These are phyloP conservation scores for Macrolepiota albuminosa DNA, from an alignment of 768 basidiomycete species.

Conservation along the genomic window DNA sequence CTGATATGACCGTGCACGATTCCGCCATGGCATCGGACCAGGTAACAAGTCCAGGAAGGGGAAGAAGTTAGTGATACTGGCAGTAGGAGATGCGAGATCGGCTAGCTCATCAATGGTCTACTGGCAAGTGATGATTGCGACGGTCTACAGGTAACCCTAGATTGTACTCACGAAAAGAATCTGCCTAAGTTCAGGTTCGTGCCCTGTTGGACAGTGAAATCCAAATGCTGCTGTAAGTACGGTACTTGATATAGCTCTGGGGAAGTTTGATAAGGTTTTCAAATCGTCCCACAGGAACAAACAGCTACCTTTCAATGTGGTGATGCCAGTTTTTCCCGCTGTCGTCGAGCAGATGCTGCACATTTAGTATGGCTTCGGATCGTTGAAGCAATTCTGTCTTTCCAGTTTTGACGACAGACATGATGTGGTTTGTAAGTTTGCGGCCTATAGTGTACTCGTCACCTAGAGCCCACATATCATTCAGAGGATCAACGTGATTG, in stretches of 20 bases:
- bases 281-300: background rate
- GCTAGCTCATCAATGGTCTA: background rate
- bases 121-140: background rate
- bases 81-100: background rate
- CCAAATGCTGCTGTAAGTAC: conserved; percentile 1
- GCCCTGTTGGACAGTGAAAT: background rate
- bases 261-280: background rate
- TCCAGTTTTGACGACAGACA: background rate
- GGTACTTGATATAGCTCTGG: background rate
- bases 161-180: background rate
- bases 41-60: background rate
- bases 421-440: background rate
- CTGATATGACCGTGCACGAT: background rate
- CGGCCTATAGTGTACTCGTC: background rate
- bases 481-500: background rate
- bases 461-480: background rate
- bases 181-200: background rate
- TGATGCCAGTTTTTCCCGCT: background rate
- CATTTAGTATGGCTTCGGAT: background rate
- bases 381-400: background rate
- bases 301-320: background rate
- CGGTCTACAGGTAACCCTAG: background rate
- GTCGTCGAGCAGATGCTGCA: background rate
- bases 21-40: background rate
- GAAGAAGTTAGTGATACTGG: background rate